Evolutionary conservation across 106 monocot species (phyloP).

Genomic region (Allium fistulosum): DNA sequence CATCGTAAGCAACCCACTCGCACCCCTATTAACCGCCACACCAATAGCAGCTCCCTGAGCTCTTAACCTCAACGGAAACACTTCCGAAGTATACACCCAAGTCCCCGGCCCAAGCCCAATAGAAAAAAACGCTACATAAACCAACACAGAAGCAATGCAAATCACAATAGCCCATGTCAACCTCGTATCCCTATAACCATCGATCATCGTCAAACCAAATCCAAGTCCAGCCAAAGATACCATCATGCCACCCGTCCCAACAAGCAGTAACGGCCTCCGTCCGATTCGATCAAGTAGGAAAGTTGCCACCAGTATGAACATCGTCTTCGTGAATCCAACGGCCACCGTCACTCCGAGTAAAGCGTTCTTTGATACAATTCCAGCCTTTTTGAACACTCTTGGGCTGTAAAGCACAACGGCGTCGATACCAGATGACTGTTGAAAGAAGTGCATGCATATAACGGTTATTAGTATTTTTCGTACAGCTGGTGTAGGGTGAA

Average conservation of each 20-base stretch:
- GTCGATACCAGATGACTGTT: conserved; percentile 82
- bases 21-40: conserved; percentile 11
- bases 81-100: conserved; percentile 41
- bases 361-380: conserved; percentile 20
- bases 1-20: conserved; percentile 26
- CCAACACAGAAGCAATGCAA: conserved; percentile 6
- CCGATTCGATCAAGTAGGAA: conserved; percentile 65
- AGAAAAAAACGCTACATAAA: conserved; percentile 26
- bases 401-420: conserved; percentile 83
- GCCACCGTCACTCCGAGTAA: conserved; percentile 49
- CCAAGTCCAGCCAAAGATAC: conserved; percentile 30
- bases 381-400: conserved; percentile 44
- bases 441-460: conserved; percentile 75
- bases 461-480: conserved; percentile 49
- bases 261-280: conserved; percentile 39
- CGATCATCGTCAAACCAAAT: conserved; percentile 17
- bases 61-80: conserved; percentile 25
- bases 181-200: conserved; percentile 8
- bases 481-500: conserved; percentile 48
- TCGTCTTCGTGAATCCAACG: conserved; percentile 67
- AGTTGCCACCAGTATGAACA: conserved; percentile 51
- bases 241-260: conserved; percentile 47
- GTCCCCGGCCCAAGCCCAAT: conserved; percentile 30
- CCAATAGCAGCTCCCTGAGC: conserved; percentile 28
- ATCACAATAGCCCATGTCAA: conserved; percentile 15